Conservation (phyloP, 2,329 filamentous ascomycete genomes). For the Penicillium sp. region DNA sequence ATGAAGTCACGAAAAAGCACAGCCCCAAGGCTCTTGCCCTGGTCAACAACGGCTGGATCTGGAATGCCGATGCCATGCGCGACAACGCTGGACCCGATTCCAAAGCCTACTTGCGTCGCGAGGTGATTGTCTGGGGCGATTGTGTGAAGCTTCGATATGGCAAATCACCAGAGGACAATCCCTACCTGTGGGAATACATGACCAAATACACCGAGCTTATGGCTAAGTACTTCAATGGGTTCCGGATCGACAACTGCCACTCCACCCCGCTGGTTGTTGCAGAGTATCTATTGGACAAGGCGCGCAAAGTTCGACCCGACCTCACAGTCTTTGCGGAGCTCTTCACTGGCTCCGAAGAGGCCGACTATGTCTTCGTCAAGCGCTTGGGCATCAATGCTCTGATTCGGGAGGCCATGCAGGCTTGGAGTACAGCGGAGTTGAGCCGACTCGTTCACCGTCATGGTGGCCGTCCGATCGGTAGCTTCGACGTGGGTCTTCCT, state of each 20-base stretch:
- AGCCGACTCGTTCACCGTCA: conserved; percentile 92
- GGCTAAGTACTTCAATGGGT: conserved; percentile 92
- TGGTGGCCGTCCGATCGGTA: conserved; percentile 91
- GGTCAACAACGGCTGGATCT: conserved; percentile 98
- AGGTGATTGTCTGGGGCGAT: conserved; percentile 98
- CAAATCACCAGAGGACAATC: conserved; percentile 75
- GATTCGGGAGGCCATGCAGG: conserved; percentile 97
- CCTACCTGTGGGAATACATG: conserved; percentile 96
- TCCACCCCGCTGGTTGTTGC: conserved; percentile 94
- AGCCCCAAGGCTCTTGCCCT: conserved; percentile 75
- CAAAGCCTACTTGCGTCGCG: conserved; percentile 88
- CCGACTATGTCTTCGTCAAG: conserved; percentile 95
- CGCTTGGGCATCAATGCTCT: conserved; percentile 86
- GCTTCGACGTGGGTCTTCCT: conserved; percentile 91
- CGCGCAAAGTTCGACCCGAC: conserved; percentile 82
- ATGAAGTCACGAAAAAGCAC: conserved; percentile 75
- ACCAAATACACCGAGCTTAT: conserved; percentile 86
- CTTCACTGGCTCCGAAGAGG: conserved; percentile 93
- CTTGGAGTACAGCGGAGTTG: conserved; percentile 91
- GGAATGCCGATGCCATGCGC: conserved; percentile 90
- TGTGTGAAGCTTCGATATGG: conserved; percentile 97
- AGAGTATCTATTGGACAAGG: conserved; percentile 91
- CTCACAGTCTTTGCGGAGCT: conserved; percentile 92
- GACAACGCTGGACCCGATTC: conserved; percentile 92
- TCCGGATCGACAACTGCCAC: conserved; percentile 97